Conservation (phyloP, 2,329 filamentous ascomycete genomes). For the Aspergillus quadrilineatus region DNA sequence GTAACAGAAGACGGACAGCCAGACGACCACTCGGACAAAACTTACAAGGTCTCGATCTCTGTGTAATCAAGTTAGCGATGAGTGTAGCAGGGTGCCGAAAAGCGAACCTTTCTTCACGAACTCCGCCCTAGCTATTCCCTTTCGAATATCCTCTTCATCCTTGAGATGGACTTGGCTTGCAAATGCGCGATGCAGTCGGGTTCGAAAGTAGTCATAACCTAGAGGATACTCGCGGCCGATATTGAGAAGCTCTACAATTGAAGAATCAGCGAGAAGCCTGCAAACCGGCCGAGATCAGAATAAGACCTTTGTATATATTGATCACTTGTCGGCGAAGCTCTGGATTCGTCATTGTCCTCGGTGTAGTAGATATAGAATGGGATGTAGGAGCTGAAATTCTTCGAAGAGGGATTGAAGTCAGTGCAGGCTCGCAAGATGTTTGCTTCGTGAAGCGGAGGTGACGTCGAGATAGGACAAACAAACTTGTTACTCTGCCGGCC, state of each 20-base stretch:
- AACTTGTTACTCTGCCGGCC: background rate
- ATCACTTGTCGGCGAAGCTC: constrained; percentile 76
- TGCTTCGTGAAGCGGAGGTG: constrained; percentile 6
- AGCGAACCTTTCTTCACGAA: constrained; percentile 83
- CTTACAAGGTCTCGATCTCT: constrained; percentile 93
- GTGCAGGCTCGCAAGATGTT: background rate
- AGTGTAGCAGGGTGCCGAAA: background rate
- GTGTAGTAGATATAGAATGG: background rate
- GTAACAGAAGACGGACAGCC: background rate
- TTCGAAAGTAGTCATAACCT: constrained; percentile 78
- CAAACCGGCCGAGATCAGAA: background rate
- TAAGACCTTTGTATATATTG: constrained; percentile 78
- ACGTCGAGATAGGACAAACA: background rate
- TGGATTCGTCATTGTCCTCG: constrained; percentile 46
- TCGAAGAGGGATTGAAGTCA: constrained; percentile 1
- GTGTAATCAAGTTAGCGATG: constrained; percentile 6
- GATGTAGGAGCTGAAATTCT: background rate
- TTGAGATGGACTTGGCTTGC: constrained; percentile 67
- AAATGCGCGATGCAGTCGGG: constrained; percentile 82
- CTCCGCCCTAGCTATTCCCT: constrained; percentile 73
- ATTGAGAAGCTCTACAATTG: constrained; percentile 69
- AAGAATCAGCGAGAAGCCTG: background rate
- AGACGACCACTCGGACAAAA: background rate
- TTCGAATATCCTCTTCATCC: constrained; percentile 72
- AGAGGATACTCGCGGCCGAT: constrained; percentile 84